A percentile compares a stretch with the other conserved stretches of the same genome.
phyloP scores from a whole-genome alignment of 1,284 basidiomycete genomes.

The Naganishia cerealis region DNA sequence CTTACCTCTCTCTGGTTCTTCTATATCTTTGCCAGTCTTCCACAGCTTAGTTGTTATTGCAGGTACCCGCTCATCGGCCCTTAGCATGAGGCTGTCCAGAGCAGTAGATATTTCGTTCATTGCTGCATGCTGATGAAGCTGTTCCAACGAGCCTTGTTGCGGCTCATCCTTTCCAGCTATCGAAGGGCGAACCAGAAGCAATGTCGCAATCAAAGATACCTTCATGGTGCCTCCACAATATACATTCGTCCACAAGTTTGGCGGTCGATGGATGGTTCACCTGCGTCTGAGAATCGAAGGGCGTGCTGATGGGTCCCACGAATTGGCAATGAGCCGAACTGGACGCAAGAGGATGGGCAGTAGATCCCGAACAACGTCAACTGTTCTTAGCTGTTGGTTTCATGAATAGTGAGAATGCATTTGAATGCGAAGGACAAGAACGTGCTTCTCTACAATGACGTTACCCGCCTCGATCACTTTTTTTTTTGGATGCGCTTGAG shows the following conservation, averaged over 20 bases:
- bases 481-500: no score
- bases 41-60: not conserved
- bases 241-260: slow-evolving; percentile 1
- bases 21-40: not conserved
- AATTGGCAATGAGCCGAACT: no score
- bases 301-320: no score
- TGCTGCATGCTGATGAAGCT: not conserved
- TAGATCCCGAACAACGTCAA: not conserved
- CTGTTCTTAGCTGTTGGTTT: not conserved
- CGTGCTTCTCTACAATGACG: no score
- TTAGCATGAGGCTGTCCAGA: slow-evolving; percentile 11
- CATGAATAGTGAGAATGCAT: no score
- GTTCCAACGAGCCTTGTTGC: not conserved
- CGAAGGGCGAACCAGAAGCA: not conserved
- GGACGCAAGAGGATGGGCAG: not conserved
- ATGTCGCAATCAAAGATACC: slow-evolving; percentile 9
- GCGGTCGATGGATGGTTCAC: not conserved
- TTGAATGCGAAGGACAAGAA: no score
- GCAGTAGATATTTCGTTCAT: not conserved
- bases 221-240: not conserved
- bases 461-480: no score
- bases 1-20: slow-evolving; percentile 15
- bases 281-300: no score
- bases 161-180: not conserved
- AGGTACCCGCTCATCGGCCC: not conserved